Base-by-base conservation (phyloP, 129 eudicot species). In the Deinandra increscens region DNA sequence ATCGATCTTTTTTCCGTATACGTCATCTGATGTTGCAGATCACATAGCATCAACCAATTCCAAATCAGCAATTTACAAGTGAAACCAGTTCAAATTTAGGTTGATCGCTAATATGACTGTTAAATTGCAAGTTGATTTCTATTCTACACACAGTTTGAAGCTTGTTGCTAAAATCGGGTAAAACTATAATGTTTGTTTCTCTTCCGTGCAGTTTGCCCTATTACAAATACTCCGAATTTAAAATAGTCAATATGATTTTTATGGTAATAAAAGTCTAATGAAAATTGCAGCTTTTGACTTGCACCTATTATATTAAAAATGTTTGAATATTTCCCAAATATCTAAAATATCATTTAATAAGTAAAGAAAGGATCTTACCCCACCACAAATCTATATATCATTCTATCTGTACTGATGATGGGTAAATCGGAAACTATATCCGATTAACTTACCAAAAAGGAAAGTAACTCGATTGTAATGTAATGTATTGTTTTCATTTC, bases 241-340 rank as follows among this genome's bases (percentile, higher is more conserved):
- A 48, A 34, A 19, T 55, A 38, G 38, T 38, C 42, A 31, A 53
- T 3, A 10, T 7, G 0, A 37, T 62, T 68, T 50, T 53, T 55
- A 20, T 69, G 29, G 64, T 51, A n/a, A 38, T n/a, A 51, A 55
- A 50, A 36, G 6, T 49, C 18, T 23, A 13, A 18, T 60, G n/a
- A 68, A 50, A 34, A 20, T 51, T 51, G n/a, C 19, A 51, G 36
- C 49, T 39, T 51, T 38, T 68, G 37, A 68, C 34, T 19, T 69
- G 49, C 36, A 36, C 5, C 7, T 51, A 51, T 5, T 36, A 12
- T 37, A 39, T 51, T 38, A 37, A 37, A 68, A 34, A 68, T 13
- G 9, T 51, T 51, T 12, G 33, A 68, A 44, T 33, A 18, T 33
- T 26, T 49, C 17, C 5, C 31, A 38, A 38, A 33, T 50, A 68